Percentiles rank a stretch among this genome's conserved stretches.
Evolutionary conservation across 2,329 filamentous ascomycete genomes (phyloP).

Genomic region (Grosmannia huntii): DNA sequence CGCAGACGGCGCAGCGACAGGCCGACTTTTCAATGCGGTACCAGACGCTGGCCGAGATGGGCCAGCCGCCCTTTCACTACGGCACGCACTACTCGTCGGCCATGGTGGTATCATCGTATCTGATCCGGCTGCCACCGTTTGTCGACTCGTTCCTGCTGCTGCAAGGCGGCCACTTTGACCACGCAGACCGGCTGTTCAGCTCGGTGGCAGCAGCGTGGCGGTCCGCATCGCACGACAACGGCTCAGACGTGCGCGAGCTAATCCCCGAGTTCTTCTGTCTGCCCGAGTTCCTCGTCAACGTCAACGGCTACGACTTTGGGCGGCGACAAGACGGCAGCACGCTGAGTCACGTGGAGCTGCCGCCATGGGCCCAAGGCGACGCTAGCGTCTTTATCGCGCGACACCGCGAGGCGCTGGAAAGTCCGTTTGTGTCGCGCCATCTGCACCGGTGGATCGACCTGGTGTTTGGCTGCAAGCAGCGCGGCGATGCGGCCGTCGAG

Average conservation of each 20-base stretch:
- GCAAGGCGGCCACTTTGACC: conserved; percentile 92
- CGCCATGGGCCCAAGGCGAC: conserved; percentile 93
- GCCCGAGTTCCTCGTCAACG: conserved; percentile 86
- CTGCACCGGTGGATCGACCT: conserved; percentile 94
- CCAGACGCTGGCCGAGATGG: conserved; percentile 80
- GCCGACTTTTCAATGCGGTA: conserved; percentile 75
- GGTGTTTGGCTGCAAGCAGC: conserved; percentile 87
- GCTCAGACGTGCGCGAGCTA: conserved; percentile 86
- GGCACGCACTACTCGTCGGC: conserved; percentile 98
- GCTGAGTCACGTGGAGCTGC: conserved; percentile 80
- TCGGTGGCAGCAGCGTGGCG: conserved; percentile 85
- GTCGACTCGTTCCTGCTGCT: conserved; percentile 90
- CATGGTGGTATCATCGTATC: conserved; percentile 95
- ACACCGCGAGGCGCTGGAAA: conserved; percentile 90
- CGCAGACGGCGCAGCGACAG: conserved; percentile 65
- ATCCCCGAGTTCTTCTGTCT: conserved; percentile 97
- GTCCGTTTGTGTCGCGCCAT: conserved; percentile 78
- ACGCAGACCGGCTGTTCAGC: conserved; percentile 89
- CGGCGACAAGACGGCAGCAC: conserved; percentile 62
- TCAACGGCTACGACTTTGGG: conserved; percentile 91
- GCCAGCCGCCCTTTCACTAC: conserved; percentile 88
- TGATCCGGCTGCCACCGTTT: conserved; percentile 90
- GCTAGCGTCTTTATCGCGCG: conserved; percentile 92
- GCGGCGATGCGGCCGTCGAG: conserved; percentile 82
- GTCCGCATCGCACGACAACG: conserved; percentile 78